Evolutionary conservation across 2,329 filamentous ascomycete genomes (phyloP).

Genomic region (Verticillium klebahnii): DNA sequence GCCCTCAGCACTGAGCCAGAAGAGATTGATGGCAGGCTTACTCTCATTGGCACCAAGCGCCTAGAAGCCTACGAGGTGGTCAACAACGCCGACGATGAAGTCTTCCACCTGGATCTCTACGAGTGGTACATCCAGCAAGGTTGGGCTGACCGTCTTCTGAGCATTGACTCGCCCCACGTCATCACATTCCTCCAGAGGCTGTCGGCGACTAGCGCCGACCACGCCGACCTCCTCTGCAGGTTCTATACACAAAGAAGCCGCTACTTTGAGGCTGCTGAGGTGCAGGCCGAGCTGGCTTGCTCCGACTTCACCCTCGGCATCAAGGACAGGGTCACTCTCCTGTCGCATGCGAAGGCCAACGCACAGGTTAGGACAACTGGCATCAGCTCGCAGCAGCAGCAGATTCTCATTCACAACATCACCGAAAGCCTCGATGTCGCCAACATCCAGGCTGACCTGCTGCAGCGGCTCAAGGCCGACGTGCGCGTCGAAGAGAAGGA

Average conservation of each 20-base stretch:
- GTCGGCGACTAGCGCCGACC: conserved; percentile 64
- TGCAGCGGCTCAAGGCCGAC: conserved; percentile 74
- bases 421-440: conserved; percentile 85
- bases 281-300: conserved; percentile 78
- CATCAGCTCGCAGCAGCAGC: conserved; percentile 73
- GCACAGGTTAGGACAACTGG: conserved; percentile 78
- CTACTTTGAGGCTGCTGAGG: conserved; percentile 82
- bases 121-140: conserved; percentile 91
- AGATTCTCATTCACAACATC: conserved; percentile 79
- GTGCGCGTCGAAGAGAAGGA: conserved; percentile 62
- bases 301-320: conserved; percentile 78
- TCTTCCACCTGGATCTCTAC: conserved; percentile 95
- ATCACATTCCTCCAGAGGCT: conserved; percentile 79
- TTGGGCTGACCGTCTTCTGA: conserved; percentile 80
- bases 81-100: conserved; percentile 80
- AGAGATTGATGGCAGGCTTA: conserved; percentile 71
- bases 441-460: conserved; percentile 88
- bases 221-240: conserved; percentile 87
- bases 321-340: conserved; percentile 80
- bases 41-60: conserved; percentile 70
- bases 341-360: conserved; percentile 88
- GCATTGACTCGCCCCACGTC: conserved; percentile 80
- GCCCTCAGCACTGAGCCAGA: conserved; percentile 66
- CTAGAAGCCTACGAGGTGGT: conserved; percentile 89
- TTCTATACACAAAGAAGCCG: conserved; percentile 83